Evolutionary conservation across 352 stramenopile genomes (phyloP).

Genomic region (Phytophthora sansomeana): DNA sequence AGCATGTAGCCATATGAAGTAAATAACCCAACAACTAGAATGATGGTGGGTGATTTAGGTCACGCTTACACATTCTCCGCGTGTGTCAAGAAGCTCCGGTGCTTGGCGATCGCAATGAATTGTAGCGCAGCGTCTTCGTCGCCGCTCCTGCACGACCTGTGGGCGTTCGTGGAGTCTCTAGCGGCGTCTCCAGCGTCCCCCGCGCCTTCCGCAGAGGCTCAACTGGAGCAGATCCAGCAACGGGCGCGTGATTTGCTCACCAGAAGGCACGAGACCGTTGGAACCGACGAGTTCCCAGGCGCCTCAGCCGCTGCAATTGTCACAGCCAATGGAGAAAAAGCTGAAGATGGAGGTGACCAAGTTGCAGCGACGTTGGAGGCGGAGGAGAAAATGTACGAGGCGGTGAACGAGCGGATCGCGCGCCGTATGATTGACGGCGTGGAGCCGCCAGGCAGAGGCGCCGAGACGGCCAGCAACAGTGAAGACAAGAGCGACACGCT

Average conservation of each 20-base stretch:
- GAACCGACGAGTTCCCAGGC: conserved; percentile 10
- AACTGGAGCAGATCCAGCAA: conserved; percentile 43
- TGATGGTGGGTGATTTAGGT: conserved; percentile 20
- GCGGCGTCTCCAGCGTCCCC: conserved; percentile 9
- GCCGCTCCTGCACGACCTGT: conserved; percentile 48
- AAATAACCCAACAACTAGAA: conserved; percentile 2
- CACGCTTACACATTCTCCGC: conserved; percentile 2
- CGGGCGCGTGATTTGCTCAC: conserved; percentile 48
- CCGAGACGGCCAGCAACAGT: conserved; percentile 20
- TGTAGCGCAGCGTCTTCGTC: neutral
- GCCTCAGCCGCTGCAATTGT: conserved; percentile 8
- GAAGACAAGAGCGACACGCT: conserved; percentile 85
- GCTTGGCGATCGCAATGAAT: conserved; percentile 29
- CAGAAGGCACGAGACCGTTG: conserved; percentile 21
- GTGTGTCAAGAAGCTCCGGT: conserved; percentile 1
- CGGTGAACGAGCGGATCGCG: conserved; percentile 73
- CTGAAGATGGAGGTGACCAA: conserved; percentile 10
- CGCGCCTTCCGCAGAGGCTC: conserved; percentile 11
- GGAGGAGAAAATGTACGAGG: conserved; percentile 52
- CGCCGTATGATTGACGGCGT: conserved; percentile 57
- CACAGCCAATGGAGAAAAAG: neutral
- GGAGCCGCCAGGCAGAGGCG: conserved; percentile 21
- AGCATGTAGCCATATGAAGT: neutral
- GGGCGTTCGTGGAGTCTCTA: conserved; percentile 58
- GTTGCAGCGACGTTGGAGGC: conserved; percentile 9